Evolutionary conservation across 371 early-diverging fungal species (phyloP).

Genomic region (Parasitella parasitica): DNA sequence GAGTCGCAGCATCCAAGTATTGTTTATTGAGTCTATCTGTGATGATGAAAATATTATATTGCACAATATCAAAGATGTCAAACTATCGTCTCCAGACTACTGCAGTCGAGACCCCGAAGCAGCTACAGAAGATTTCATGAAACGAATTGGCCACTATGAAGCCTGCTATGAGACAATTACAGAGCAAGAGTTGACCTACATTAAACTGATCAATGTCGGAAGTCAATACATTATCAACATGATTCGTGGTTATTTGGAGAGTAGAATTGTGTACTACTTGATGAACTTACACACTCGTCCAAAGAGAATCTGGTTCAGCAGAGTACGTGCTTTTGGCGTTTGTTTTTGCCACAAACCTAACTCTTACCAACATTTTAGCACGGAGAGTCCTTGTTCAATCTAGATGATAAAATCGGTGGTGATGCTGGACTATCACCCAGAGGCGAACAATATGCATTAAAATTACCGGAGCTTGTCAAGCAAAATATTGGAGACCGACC

Average conservation of each 20-base stretch:
- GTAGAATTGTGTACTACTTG: constrained; percentile 92
- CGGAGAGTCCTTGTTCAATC: constrained; percentile 90
- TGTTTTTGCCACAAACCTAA: not conserved
- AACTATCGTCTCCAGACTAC: constrained; percentile 93
- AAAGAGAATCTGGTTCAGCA: constrained; percentile 87
- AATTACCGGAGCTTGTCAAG: constrained; percentile 79
- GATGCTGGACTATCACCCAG: constrained; percentile 88
- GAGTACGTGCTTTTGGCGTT: constrained; percentile 22
- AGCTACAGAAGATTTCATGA: constrained; percentile 86
- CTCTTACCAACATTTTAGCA: constrained; percentile 45
- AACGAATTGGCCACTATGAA: constrained; percentile 89
- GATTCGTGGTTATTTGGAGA: constrained; percentile 91
- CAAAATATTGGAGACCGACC: constrained; percentile 70
- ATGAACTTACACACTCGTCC: constrained; percentile 98
- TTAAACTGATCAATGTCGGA: constrained; percentile 93
- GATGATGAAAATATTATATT: constrained; percentile 81
- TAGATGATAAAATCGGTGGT: constrained; percentile 92
- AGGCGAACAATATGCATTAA: constrained; percentile 82
- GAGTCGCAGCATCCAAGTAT: constrained; percentile 74
- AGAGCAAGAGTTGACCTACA: constrained; percentile 78
- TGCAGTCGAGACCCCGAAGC: constrained; percentile 66
- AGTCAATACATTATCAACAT: constrained; percentile 83
- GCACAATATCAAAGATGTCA: constrained; percentile 91
- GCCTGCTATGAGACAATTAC: constrained; percentile 85
- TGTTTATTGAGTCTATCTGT: constrained; percentile 96